Evolutionary conservation across 2,329 filamentous ascomycete species (phyloP).

Genomic region (Sclerotinia subarctica): DNA sequence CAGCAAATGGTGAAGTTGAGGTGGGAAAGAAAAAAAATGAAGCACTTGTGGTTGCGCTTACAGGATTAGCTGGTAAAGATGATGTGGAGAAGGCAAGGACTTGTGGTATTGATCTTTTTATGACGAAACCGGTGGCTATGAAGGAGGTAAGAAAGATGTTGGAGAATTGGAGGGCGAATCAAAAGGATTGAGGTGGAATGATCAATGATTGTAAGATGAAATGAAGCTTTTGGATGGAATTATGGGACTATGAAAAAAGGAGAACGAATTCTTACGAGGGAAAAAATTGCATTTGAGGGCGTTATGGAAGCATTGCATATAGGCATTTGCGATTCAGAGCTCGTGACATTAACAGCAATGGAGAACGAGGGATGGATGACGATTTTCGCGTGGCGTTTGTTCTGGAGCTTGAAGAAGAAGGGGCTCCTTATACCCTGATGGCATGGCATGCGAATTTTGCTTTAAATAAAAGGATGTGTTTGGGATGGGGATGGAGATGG

Average conservation of each 20-base stretch:
- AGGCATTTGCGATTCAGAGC: not conserved
- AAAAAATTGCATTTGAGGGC: not conserved
- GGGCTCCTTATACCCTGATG: not conserved
- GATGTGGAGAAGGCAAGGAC: slow-evolving; percentile 40
- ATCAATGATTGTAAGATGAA: not conserved
- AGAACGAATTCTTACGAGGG: not conserved
- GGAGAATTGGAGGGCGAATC: slow-evolving; percentile 40
- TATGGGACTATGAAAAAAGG: not conserved
- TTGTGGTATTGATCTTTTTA: slow-evolving; percentile 40
- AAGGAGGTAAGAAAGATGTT: slow-evolving; percentile 42
- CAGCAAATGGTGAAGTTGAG: slow-evolving; percentile 20
- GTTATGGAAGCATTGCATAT: not conserved
- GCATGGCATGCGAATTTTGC: not conserved
- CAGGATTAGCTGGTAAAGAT: slow-evolving; percentile 39
- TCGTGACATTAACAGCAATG: not conserved
- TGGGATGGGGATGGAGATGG: too few relatives aligned
- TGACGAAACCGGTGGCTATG: slow-evolving; percentile 44
- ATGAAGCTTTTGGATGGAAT: not conserved
- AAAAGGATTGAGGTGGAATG: slow-evolving; percentile 23
- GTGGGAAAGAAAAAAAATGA: slow-evolving; percentile 26
- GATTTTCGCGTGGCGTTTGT: not conserved
- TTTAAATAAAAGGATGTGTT: not conserved
- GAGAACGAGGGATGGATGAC: not conserved
- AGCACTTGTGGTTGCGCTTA: slow-evolving; percentile 42
- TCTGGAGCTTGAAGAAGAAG: not conserved